phyloP scores from a whole-genome alignment of 2,329 filamentous ascomycete species.

The Monascus ruber region DNA sequence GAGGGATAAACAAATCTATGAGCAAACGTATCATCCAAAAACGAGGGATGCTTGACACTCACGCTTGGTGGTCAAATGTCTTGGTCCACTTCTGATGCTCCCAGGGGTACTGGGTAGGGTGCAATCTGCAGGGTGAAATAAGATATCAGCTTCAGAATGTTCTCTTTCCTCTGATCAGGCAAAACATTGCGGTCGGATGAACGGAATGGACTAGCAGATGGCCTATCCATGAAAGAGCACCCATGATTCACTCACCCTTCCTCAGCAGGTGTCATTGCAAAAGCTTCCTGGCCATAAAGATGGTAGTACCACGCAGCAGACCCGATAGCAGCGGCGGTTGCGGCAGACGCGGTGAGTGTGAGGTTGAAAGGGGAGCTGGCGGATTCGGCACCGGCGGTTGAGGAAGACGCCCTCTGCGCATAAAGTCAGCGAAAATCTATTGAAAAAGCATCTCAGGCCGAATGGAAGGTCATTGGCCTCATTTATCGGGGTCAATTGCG shows the following conservation, averaged over 20 bases:
- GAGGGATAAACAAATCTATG: slow-evolving; percentile 11
- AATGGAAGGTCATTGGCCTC: slow-evolving; percentile 17
- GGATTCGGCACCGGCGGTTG: slow-evolving; percentile 55
- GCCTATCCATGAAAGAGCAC: slow-evolving; percentile 5
- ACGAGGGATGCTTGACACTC: slow-evolving; percentile 36
- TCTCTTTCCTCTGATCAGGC: slow-evolving; percentile 13
- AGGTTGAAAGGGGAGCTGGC: slow-evolving; percentile 66
- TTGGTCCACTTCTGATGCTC: slow-evolving; percentile 84
- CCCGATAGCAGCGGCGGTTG: slow-evolving; percentile 75
- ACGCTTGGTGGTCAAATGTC: slow-evolving; percentile 96
- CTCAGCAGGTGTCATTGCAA: slow-evolving; percentile 86
- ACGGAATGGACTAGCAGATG: slow-evolving; percentile 8
- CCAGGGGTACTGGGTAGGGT: slow-evolving; percentile 88
- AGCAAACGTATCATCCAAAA: slow-evolving; percentile 7
- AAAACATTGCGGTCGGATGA: slow-evolving; percentile 8
- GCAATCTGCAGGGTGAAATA: slow-evolving; percentile 53
- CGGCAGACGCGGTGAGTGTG: slow-evolving; percentile 76
- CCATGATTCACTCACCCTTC: slow-evolving; percentile 69
- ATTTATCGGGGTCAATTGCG: slow-evolving; percentile 33
- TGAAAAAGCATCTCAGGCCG: slow-evolving; percentile 15
- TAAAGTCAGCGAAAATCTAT: slow-evolving; percentile 20
- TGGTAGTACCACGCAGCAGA: slow-evolving; percentile 97
- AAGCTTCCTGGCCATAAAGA: slow-evolving; percentile 77
- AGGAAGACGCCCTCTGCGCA: slow-evolving; percentile 56
- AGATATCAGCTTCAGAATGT: slow-evolving; percentile 14